Base-by-base conservation (phyloP, 352 stramenopile species). In the Aphanomyces stellatus region DNA sequence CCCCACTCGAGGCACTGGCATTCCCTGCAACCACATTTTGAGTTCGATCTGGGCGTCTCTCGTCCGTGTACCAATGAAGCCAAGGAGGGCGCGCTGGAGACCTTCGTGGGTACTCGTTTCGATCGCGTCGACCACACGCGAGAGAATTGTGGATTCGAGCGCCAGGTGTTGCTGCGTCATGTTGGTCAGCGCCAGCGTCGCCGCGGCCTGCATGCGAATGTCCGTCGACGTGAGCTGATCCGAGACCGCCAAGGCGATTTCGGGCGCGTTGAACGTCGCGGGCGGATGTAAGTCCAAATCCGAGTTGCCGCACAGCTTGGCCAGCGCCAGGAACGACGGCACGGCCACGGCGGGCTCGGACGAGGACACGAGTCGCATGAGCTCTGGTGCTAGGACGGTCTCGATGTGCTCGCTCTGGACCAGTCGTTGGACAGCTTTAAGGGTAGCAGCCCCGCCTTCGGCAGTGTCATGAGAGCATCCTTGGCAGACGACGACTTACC, bases 151-250 rank as follows among this genome's bases (percentile, higher is more conserved):
- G 17, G n/a, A n/a, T 10, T 67, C 60, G 19, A 67, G 40, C 11
- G 60, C 60, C 7, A 67, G 19, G 17, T 67, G 28, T n/a, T 67
- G 41, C 22, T 10, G 8, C 34, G 60, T 57, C 25, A 67, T 28
- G 46, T 67, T 67, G 46, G 41, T 59, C 17, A 67, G 34, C 5
- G 60, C 35, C 13, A 67, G 30, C 3, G 60, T 35, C 31, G 60
- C 60, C 13, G 60, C 60, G 10, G 60, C 60, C 35, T 67, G 60
- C 22, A 67, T 67, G 43, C 60, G 60, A 41, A 67, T 57, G n/a
- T 67, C 60, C 10, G 7, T 33, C 17, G 48, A 40, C 15, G 51
- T n/a, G 8, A 67, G 30, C 24, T 67, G 60, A 13, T 57, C 34
- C 19, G 60, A 4, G 11, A 60, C 60, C 2, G 42, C 35, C 1